A percentile compares a stretch with the other conserved stretches of the same genome.
phyloP scores from a whole-genome alignment of 768 basidiomycete genomes.

The Coprinopsis sp. region DNA sequence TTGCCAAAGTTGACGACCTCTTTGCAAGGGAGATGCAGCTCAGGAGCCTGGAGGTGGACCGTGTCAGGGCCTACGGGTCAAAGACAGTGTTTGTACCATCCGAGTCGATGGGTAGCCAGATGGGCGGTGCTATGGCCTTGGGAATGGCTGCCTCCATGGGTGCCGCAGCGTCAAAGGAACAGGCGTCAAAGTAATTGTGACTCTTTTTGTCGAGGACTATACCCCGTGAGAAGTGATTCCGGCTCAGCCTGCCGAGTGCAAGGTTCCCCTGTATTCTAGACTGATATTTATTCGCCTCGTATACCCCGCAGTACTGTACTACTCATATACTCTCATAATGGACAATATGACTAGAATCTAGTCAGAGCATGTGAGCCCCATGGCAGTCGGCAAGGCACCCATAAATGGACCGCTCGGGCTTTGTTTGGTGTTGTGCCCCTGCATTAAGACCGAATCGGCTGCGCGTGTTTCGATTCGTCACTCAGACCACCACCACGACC shows the following conservation, averaged over 20 bases:
- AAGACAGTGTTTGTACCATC: conserved; percentile 69
- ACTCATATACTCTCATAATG: neutral
- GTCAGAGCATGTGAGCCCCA: neutral
- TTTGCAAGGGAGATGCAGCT: conserved; percentile 79
- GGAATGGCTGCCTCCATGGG: conserved; percentile 74
- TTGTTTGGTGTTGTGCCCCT: conserved; percentile 37
- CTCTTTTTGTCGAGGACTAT: too few species aligned
- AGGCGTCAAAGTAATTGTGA: conserved; percentile 2
- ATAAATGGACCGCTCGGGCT: conserved; percentile 2
- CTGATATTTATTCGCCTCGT: too few species aligned
- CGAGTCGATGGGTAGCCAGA: conserved; percentile 51
- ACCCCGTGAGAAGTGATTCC: too few species aligned
- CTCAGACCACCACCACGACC: conserved; percentile 12
- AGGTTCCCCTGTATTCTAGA: too few species aligned
- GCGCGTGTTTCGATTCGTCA: conserved; percentile 38
- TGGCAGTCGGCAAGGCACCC: neutral
- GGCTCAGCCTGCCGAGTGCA: too few species aligned
- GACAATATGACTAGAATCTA: neutral
- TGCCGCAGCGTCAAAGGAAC: conserved; percentile 25
- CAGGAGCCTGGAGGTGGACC: conserved; percentile 57
- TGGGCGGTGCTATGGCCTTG: conserved; percentile 57
- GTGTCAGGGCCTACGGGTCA: conserved; percentile 61
- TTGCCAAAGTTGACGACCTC: conserved; percentile 52
- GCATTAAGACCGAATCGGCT: conserved; percentile 27
- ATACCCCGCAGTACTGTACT: neutral